phyloP scores from a whole-genome alignment of 1,284 basidiomycete genomes.

The Cerrena zonata region DNA sequence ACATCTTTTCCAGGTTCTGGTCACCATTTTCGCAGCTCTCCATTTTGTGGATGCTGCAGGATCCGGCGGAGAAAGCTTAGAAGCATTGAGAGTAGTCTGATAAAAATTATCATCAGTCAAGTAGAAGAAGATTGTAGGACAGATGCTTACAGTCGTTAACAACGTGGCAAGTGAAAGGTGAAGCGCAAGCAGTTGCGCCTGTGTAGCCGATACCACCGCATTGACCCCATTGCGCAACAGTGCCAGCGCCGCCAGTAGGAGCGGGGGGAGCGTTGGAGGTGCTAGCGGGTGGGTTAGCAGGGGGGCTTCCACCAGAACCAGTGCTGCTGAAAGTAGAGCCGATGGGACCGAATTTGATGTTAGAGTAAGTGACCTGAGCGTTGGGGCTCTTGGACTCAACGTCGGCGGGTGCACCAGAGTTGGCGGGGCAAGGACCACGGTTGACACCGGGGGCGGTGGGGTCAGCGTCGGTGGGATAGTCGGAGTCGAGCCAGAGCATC shows the following conservation, averaged over 20 bases:
- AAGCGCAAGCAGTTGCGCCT: constrained; percentile 12
- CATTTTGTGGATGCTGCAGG: too few relatives aligned
- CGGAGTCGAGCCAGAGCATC: too few relatives aligned
- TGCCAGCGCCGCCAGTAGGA: constrained; percentile 12
- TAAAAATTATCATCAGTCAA: not conserved
- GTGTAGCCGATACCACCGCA: constrained; percentile 15
- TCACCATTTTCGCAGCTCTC: too few relatives aligned
- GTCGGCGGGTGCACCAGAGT: constrained; percentile 28
- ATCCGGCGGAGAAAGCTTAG: too few relatives aligned
- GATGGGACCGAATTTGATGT: too few relatives aligned
- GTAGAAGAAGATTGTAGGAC: not conserved
- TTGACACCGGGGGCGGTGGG: constrained; percentile 31
- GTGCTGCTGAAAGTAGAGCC: constrained; percentile 25
- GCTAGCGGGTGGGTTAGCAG: not conserved
- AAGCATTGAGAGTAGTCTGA: constrained; percentile 15
- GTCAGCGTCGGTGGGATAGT: constrained; percentile 27
- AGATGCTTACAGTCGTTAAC: constrained; percentile 13
- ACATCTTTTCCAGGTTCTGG: too few relatives aligned
- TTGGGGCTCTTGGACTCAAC: constrained; percentile 24
- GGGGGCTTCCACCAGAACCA: not conserved
- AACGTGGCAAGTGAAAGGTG: constrained; percentile 14
- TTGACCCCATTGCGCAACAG: too few relatives aligned
- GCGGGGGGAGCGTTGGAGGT: not conserved
- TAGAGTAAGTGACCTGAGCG: constrained; percentile 27
- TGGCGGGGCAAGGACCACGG: constrained; percentile 33